A percentile compares a stretch with the other conserved stretches of the same genome.
Evolutionary conservation across 176 grass and related monocot genomes (phyloP).

Genomic region (Triticum timopheevii): DNA sequence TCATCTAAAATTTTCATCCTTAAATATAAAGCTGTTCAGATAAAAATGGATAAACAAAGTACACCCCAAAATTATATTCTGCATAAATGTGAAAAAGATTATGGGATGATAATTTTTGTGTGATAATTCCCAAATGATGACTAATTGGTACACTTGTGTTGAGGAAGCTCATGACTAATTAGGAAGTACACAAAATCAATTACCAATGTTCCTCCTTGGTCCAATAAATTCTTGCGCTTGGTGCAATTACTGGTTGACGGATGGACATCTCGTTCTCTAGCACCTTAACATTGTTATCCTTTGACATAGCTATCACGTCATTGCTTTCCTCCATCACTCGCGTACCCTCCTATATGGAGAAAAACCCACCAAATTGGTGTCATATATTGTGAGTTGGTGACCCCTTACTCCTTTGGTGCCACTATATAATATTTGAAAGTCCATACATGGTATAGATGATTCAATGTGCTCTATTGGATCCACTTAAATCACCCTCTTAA

Average conservation of each 20-base stretch:
- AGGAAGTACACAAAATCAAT: neutral
- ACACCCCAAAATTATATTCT: no score
- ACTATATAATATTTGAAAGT: neutral
- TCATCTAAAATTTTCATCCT: neutral
- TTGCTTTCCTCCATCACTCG: neutral
- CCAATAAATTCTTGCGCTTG: conserved; percentile 10
- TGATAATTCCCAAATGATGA: neutral
- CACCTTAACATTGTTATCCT: neutral
- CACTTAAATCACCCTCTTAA: neutral
- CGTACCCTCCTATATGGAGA: neutral
- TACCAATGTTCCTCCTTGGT: conserved; percentile 20
- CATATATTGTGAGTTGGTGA: no score
- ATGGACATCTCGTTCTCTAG: neutral
- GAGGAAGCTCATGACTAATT: neutral
- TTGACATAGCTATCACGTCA: no score
- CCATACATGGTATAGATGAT: neutral
- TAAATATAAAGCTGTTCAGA: neutral
- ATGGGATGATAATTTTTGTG: no score
- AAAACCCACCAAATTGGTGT: no score
- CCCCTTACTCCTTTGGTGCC: neutral
- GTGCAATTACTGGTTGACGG: no score
- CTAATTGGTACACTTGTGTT: neutral
- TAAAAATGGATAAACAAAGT: neutral
- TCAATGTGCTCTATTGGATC: neutral
- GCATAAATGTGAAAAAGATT: neutral